Conservation (phyloP, 306 rosid genomes). For the Rosa persica region DNA sequence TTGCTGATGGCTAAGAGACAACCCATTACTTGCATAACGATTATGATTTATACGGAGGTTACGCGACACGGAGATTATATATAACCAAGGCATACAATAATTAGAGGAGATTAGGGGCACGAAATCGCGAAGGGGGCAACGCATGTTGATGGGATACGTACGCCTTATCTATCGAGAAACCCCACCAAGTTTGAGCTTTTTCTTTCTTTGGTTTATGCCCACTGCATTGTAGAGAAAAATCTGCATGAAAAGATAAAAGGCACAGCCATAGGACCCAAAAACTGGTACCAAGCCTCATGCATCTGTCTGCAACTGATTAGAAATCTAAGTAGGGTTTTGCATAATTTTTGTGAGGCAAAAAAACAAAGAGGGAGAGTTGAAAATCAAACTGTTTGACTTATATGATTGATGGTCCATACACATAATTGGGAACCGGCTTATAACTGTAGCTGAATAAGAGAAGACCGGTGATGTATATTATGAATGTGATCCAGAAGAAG, state of each 20-base stretch:
- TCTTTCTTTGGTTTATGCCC: background rate
- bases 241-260: background rate
- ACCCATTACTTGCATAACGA: background rate
- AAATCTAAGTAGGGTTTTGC: too few species aligned
- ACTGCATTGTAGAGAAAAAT: conserved; percentile 1
- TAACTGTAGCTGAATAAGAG: background rate
- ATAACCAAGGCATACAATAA: background rate
- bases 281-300: conserved; percentile 11
- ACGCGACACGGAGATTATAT: background rate
- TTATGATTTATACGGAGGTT: background rate
- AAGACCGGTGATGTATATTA: background rate
- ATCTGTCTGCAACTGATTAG: background rate
- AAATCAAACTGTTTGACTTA: background rate
- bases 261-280: conserved; percentile 6
- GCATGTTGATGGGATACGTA: conserved; percentile 5
- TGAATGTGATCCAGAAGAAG: background rate
- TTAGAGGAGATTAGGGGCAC: background rate
- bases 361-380: background rate
- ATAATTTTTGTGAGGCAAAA: background rate
- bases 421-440: background rate
- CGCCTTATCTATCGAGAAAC: background rate
- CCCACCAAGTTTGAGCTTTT: background rate
- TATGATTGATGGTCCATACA: conserved; percentile 1
- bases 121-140: background rate
- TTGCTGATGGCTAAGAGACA: background rate